These are phyloP conservation scores for Mycena albidolilacea DNA, from an alignment of 768 basidiomycete genomes.

Conservation along the genomic window DNA sequence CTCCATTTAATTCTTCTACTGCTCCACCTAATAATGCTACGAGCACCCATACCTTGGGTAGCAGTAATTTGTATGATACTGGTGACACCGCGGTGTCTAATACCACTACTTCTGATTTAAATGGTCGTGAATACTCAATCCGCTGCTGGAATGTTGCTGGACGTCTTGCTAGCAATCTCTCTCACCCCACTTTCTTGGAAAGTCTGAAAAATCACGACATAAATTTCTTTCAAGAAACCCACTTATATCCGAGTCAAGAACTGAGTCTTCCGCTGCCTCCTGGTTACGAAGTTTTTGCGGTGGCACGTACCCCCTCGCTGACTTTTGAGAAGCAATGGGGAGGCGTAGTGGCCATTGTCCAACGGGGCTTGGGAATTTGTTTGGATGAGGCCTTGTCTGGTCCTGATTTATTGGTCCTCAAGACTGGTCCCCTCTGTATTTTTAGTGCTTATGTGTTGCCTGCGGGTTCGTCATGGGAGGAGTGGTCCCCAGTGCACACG, in stretches of 20 bases:
- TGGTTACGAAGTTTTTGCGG: neutral
- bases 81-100: too few relatives aligned
- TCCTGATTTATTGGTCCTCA: neutral
- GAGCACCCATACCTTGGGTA: too few relatives aligned
- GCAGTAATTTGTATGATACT: too few relatives aligned
- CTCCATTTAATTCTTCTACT: too few relatives aligned
- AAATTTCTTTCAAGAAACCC: neutral
- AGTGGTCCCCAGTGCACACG: neutral
- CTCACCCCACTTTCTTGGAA: neutral
- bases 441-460: conserved; percentile 1
- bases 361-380: neutral
- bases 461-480: neutral
- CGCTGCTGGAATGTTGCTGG: too few relatives aligned
- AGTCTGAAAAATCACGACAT: neutral
- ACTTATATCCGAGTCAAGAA: conserved; percentile 1
- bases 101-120: too few relatives aligned
- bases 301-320: neutral
- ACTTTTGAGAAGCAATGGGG: conserved; percentile 4
- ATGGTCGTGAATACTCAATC: too few relatives aligned
- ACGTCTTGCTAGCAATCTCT: neutral
- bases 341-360: neutral
- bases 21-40: too few relatives aligned
- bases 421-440: neutral
- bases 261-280: neutral
- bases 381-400: neutral